These are phyloP conservation scores for Neophaeococcomyces aloes DNA, from an alignment of 2,329 filamentous ascomycete genomes.

Conservation along the genomic window DNA sequence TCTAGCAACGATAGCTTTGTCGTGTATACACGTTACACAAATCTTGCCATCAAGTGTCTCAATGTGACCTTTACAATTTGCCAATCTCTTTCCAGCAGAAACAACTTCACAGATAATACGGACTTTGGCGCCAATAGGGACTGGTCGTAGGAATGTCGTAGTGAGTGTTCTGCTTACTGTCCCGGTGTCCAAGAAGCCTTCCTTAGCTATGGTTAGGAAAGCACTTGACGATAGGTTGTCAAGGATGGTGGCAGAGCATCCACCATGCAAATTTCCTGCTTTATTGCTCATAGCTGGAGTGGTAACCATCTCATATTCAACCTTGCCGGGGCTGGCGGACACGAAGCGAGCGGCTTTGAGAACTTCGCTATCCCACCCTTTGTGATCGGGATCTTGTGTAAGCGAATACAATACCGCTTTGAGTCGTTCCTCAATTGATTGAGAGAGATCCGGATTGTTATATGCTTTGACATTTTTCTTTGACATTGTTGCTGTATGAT, in stretches of 20 bases:
- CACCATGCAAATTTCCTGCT: slow-evolving; percentile 19
- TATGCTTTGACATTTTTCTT: not conserved
- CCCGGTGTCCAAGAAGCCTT: slow-evolving; percentile 51
- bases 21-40: slow-evolving; percentile 25
- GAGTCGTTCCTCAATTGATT: slow-evolving; percentile 4
- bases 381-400: slow-evolving; percentile 4
- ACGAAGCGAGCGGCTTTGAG: not conserved
- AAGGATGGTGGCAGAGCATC: slow-evolving; percentile 54
- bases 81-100: slow-evolving; percentile 6
- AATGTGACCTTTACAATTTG: slow-evolving; percentile 6
- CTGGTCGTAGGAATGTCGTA: slow-evolving; percentile 10
- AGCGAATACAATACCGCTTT: not conserved
- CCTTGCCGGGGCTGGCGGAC: not conserved
- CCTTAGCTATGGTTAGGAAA: slow-evolving; percentile 45
- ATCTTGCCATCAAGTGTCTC: slow-evolving; percentile 16
- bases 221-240: slow-evolving; percentile 55
- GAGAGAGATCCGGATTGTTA: slow-evolving; percentile 4
- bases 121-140: slow-evolving; percentile 6
- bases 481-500: slow-evolving; percentile 1
- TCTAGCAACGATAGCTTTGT: slow-evolving; percentile 24
- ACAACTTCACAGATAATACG: slow-evolving; percentile 5
- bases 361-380: slow-evolving; percentile 1
- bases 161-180: slow-evolving; percentile 18
- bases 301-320: slow-evolving; percentile 3
- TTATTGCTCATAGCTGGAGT: slow-evolving; percentile 5